Percentiles rank a stretch among this genome's conserved stretches.
phyloP scores from a whole-genome alignment of 805 yeast species.

The Yamadazyma scolyti region DNA sequence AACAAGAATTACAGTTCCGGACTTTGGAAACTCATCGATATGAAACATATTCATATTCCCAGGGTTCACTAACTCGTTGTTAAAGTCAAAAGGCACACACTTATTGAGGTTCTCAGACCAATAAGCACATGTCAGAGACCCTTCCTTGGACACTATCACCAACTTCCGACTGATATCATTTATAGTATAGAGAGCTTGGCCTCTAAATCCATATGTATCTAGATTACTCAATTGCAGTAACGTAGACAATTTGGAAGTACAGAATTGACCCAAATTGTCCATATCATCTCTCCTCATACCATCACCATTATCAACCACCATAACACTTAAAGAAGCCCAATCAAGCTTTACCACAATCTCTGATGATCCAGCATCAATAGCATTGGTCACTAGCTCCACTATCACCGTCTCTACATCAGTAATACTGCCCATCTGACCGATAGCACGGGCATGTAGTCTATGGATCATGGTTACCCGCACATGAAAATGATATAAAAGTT shows the following conservation, averaged over 20 bases:
- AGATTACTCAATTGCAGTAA: conserved; percentile 35
- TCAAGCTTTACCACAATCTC: conserved; percentile 32
- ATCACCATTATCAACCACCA: conserved; percentile 64
- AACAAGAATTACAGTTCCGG: conserved; percentile 39
- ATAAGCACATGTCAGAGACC: no score
- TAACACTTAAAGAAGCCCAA: conserved; percentile 24
- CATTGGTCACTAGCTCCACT: conserved; percentile 50
- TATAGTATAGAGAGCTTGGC: conserved; percentile 63
- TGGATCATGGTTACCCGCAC: conserved; percentile 5
- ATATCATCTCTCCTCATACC: conserved; percentile 59
- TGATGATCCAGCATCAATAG: conserved; percentile 51
- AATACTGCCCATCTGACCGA: neutral
- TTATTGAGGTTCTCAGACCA: no score
- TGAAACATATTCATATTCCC: conserved; percentile 3
- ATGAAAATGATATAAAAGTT: neutral
- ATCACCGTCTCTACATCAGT: conserved; percentile 1
- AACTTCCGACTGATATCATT: conserved; percentile 13
- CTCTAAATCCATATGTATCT: conserved; percentile 63
- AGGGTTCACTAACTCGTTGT: conserved; percentile 3
- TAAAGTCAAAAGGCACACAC: neutral
- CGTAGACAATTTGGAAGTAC: conserved; percentile 51
- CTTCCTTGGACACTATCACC: conserved; percentile 47
- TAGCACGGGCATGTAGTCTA: neutral
- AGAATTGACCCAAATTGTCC: conserved; percentile 41
- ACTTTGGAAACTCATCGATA: conserved; percentile 1